These are phyloP conservation scores for Colletotrichum gloeosporioides DNA, from an alignment of 2,329 filamentous ascomycete species.

Conservation along the genomic window DNA sequence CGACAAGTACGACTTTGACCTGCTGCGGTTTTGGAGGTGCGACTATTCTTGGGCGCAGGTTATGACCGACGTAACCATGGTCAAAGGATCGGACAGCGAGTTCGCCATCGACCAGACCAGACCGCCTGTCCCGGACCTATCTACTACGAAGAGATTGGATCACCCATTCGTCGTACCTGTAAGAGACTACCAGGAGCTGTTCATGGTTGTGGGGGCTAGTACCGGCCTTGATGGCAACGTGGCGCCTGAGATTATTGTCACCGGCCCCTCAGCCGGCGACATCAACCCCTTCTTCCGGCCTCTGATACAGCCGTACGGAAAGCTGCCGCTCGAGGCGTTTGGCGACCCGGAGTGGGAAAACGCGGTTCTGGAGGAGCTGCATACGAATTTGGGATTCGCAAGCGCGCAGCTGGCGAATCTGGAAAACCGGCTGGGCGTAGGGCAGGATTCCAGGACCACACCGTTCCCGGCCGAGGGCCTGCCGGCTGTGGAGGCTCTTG, in stretches of 20 bases:
- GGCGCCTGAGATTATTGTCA: neutral
- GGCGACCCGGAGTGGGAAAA: neutral
- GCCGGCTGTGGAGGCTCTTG: neutral
- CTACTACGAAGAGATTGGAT: neutral
- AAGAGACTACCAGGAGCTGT: neutral
- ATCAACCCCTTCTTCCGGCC: neutral
- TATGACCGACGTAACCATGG: neutral
- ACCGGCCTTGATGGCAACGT: neutral
- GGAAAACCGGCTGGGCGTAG: neutral
- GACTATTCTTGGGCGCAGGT: neutral
- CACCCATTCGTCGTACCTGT: neutral
- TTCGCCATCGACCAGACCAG: neutral
- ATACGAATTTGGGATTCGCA: neutral
- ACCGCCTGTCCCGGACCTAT: neutral
- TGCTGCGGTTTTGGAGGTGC: neutral
- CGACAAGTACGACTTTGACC: neutral
- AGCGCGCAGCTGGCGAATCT: neutral
- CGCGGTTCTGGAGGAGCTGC: neutral
- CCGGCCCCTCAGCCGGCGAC: neutral
- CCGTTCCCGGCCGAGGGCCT: neutral
- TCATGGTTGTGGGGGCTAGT: neutral
- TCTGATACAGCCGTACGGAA: neutral
- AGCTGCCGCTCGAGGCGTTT: neutral
- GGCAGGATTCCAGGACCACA: neutral
- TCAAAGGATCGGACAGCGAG: neutral